phyloP scores from a whole-genome alignment of 2,329 filamentous ascomycete genomes.

The Penicillium janthinellum region DNA sequence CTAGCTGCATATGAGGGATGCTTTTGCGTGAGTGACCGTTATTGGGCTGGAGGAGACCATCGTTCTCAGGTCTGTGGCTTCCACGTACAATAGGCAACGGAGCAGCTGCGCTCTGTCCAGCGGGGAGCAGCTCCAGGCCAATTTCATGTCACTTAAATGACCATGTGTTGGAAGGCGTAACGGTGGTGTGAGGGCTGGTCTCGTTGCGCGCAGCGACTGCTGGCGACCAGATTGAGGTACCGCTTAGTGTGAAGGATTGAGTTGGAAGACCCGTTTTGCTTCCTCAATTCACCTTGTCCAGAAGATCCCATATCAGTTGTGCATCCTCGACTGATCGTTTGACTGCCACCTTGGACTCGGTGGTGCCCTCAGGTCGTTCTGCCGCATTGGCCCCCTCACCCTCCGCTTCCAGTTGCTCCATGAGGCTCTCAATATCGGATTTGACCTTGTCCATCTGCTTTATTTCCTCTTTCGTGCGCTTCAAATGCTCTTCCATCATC shows the following conservation, averaged over 20 bases:
- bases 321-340: slow-evolving; percentile 32
- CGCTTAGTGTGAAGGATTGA: background rate
- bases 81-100: too few species aligned
- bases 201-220: background rate
- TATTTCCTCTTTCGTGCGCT: slow-evolving; percentile 72
- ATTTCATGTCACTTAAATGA: background rate
- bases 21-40: background rate
- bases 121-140: background rate
- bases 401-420: slow-evolving; percentile 39
- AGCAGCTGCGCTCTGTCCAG: too few species aligned
- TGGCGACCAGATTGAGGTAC: background rate
- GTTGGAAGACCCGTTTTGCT: background rate
- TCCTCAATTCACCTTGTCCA: slow-evolving; percentile 37
- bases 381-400: slow-evolving; percentile 26
- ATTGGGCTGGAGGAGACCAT: background rate
- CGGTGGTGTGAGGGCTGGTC: too few species aligned
- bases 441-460: slow-evolving; percentile 74
- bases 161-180: background rate
- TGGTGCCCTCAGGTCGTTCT: slow-evolving; percentile 5
- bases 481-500: slow-evolving; percentile 83
- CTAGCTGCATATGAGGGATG: background rate
- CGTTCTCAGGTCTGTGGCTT: background rate
- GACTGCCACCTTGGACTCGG: slow-evolving; percentile 13
- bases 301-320: slow-evolving; percentile 42
- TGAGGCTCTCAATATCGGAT: slow-evolving; percentile 59